A percentile compares a stretch with the other conserved stretches of the same genome.
Evolutionary conservation across 2,329 filamentous ascomycete species (phyloP).

Genomic region (Gremmenia infestans): DNA sequence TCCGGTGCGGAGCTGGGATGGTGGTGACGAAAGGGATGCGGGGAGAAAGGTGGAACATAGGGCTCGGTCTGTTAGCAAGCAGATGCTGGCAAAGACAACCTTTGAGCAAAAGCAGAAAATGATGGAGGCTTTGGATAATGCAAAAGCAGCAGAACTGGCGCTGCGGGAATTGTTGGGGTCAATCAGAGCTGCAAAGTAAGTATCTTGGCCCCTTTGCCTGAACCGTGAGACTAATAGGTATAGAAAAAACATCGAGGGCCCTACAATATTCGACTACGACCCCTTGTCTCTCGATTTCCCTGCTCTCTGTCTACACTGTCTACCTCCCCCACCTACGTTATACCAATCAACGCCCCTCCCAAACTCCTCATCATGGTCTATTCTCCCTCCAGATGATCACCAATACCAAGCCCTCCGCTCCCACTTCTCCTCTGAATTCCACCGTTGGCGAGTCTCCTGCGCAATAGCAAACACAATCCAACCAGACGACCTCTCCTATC

Average conservation of each 20-base stretch:
- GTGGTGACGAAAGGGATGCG: constrained; percentile 30
- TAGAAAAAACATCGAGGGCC: constrained; percentile 52
- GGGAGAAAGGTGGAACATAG: constrained; percentile 29
- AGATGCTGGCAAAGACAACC: constrained; percentile 46
- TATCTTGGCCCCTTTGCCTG: constrained; percentile 9
- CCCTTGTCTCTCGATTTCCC: constrained; percentile 82
- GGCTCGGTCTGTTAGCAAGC: constrained; percentile 42
- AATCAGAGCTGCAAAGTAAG: constrained; percentile 76
- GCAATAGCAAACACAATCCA: constrained; percentile 45
- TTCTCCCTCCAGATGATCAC: constrained; percentile 66
- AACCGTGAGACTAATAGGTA: constrained; percentile 9
- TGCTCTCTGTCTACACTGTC: constrained; percentile 73
- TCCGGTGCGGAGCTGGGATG: constrained; percentile 33
- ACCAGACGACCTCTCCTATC: constrained; percentile 45
- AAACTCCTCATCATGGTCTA: constrained; percentile 74
- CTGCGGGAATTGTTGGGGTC: constrained; percentile 77
- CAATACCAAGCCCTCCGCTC: constrained; percentile 68
- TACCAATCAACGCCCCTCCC: constrained; percentile 73
- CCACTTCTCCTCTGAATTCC: constrained; percentile 64
- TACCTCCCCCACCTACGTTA: constrained; percentile 75
- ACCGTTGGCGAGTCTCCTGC: constrained; percentile 55
- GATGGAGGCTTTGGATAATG: constrained; percentile 71
- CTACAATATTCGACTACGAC: constrained; percentile 71
- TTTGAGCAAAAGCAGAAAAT: constrained; percentile 59
- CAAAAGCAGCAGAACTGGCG: constrained; percentile 77